Base-by-base conservation (phyloP, 2,329 filamentous ascomycete species). In the Xylaria sp. region DNA sequence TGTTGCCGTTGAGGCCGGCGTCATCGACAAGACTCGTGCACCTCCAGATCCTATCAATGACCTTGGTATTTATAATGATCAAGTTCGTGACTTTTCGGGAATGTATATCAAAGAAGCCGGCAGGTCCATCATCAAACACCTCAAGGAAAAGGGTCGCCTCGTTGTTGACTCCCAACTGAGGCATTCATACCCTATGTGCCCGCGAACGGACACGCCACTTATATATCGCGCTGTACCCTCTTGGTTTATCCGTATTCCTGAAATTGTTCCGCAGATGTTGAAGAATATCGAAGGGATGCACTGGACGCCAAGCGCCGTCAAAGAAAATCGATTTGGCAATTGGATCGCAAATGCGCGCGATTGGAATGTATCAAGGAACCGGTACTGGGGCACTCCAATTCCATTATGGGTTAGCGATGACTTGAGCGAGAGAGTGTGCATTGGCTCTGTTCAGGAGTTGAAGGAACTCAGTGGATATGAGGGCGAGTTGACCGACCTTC, bases 41-140 rank as follows among this genome's bases (percentile, higher is more conserved):
- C 93, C 95, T n/a, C 94, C 94, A 0, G 95, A 96, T 76, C 95
- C 95, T 0, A 90, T 97, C n/a, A 91, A 96, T 74, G 92, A 95
- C 58, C 87, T 87, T 36, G 95, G 93, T 45, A 86, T 89, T 74
- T 97, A 95, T 79, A 95, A 91, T 0, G 83, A 85, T 9, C 88
- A 92, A 73, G 89, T 97, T 22, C 83, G 84, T 9, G 92, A 97
- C 73, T 97, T 96, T 73, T 90, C 85, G 42, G 94, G 95, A 2
- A 88, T 93, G 82, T 90, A 97, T 76, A 94, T 97, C 75, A 97
- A 97, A 81, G 89, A 89, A 67, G 95, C 95, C 7, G 95, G 97
- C 79, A 97, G 95, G 83, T 89, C 89, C 72, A 97, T 98, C 77
- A 93, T 97, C 79, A 96, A 97, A 81, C 82, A 94, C 74, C 83